These are phyloP conservation scores for Neostapfia colusana DNA, from an alignment of 176 grass and related monocot species.

Conservation along the genomic window DNA sequence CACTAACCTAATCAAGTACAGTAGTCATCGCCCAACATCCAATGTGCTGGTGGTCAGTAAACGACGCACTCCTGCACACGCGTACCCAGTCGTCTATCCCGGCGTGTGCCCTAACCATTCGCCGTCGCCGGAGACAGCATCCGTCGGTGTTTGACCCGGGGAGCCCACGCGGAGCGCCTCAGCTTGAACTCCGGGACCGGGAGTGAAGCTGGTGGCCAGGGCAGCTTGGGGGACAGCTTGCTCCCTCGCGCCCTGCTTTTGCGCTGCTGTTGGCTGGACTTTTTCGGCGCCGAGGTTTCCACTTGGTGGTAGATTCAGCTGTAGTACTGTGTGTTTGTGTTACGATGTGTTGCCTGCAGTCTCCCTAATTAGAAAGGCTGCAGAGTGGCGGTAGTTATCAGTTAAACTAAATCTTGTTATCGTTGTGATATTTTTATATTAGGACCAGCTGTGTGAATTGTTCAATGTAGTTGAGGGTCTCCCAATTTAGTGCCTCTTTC, in stretches of 20 bases:
- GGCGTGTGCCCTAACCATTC: conserved; percentile 7
- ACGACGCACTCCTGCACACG: conserved; percentile 26
- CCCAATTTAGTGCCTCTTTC: too few species aligned
- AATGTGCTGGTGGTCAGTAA: conserved; percentile 38
- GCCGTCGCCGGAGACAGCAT: not conserved
- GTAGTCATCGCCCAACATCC: conserved; percentile 3
- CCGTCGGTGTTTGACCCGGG: conserved; percentile 18
- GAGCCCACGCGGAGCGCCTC: conserved; percentile 33
- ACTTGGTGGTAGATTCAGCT: not conserved
- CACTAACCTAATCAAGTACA: not conserved
- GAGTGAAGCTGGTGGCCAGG: conserved; percentile 22
- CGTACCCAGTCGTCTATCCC: not conserved
- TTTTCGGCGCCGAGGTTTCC: conserved; percentile 15
- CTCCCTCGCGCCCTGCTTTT: conserved; percentile 11
- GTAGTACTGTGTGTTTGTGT: not conserved
- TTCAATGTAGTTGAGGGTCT: too few species aligned
- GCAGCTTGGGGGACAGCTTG: conserved; percentile 32
- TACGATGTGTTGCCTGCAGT: not conserved
- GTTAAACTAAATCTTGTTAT: not conserved
- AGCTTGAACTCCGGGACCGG: conserved; percentile 31
- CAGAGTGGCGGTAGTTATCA: not conserved
- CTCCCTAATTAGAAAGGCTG: conserved; percentile 15
- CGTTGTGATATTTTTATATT: not conserved
- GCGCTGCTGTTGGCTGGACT: not conserved
- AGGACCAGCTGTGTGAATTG: not conserved